A percentile compares a stretch with the other conserved stretches of the same genome.
Evolutionary conservation across 805 yeast genomes (phyloP).

Genomic region (Ogataea philodendri): DNA sequence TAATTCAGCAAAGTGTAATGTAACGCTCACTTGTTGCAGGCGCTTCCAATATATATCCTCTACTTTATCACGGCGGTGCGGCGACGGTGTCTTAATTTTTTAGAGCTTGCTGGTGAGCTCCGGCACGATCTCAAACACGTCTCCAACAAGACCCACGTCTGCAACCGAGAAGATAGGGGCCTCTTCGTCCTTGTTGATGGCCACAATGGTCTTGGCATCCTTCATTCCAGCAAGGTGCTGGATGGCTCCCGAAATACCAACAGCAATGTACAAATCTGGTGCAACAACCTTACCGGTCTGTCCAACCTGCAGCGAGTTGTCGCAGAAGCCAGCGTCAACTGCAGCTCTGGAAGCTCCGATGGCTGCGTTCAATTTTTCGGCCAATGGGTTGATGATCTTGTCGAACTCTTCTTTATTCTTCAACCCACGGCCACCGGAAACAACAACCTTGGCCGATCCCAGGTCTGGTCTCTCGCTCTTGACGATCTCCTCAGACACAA

Average conservation of each 20-base stretch:
- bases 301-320: constrained; percentile 94
- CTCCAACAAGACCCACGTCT: constrained; percentile 88
- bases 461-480: constrained; percentile 88
- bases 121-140: constrained; percentile 82
- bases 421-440: constrained; percentile 93
- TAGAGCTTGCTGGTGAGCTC: constrained; percentile 76
- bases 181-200: constrained; percentile 91
- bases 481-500: constrained; percentile 73
- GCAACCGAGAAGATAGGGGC: constrained; percentile 92
- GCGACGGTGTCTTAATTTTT: constrained; percentile 7
- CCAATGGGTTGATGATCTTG: constrained; percentile 72
- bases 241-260: constrained; percentile 95
- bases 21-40: constrained; percentile 3
- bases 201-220: constrained; percentile 89
- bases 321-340: constrained; percentile 93
- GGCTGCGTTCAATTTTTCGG: constrained; percentile 82
- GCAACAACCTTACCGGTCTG: constrained; percentile 98
- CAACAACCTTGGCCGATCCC: constrained; percentile 75
- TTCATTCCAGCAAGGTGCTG: constrained; percentile 99
- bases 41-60: constrained; percentile 8
- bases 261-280: constrained; percentile 89
- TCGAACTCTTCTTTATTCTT: constrained; percentile 88
- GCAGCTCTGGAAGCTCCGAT: constrained; percentile 98
- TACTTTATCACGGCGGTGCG: constrained; percentile 2
- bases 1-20: constrained; percentile 10